Base-by-base conservation (phyloP, 1,139 yeast genomes). In the Wickerhamomyces sp. region DNA sequence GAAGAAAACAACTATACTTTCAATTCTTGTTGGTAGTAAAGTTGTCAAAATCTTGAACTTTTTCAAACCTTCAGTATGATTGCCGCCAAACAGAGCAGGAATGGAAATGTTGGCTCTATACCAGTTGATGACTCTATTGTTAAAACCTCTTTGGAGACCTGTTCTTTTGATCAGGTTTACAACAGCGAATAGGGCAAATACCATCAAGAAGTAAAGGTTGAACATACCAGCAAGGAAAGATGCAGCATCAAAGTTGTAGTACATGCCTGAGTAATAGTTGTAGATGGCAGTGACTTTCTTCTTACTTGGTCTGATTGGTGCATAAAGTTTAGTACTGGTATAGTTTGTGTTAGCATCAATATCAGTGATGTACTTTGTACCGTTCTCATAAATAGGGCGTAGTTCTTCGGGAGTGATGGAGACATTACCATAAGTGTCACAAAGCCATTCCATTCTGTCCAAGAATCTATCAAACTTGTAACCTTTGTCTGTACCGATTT, bases 11-110 rank as follows among this genome's bases (percentile, higher is more conserved):
- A 75, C 59, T 7, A 75, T 41, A 0, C 78, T 53, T 55, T 82
- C 93, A 41, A 72, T 59, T 39, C 93, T 66, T 0, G 88, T 74
- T 0, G 95, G 95, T 10, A 79, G 55, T 45, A 62, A 28, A 2
- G 47, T 39, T 7, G 49, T 23, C 19, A 44, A 33, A 3, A 40
- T 20, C 14, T 28, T 37, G 8, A 31, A 28, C 14, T 17, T 12
- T 3, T 5, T n/a, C 2, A 29, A 11, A 11, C 39, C 37, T 5
- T 38, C 31, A 1, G 50, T 37, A 16, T 46, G 51, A 3, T 28
- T 33, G 2, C 30, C 38, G 19, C 38, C 40, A 22, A 46, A 41
- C 7, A 45, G 12, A 1, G 52, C 43, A 9, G 53, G 53, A 2
- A 46, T 36, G 6, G 47, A 30, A n/a, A 49, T 20, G n/a, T 46